Evolutionary conservation across 768 basidiomycete species (phyloP).

Genomic region (Sarcodon aspratus): DNA sequence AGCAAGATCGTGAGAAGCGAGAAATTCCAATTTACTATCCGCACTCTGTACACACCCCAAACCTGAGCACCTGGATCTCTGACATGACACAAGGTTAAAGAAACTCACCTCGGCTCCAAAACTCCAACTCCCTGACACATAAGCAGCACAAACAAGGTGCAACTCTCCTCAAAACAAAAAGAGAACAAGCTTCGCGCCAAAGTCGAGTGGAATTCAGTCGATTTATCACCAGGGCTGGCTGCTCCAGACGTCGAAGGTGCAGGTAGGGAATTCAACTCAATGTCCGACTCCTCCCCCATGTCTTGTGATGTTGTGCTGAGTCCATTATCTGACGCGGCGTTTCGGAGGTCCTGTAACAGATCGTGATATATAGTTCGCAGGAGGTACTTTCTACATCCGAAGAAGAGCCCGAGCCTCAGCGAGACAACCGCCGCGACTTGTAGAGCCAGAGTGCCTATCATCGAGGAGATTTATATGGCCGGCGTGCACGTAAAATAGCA

Average conservation of each 20-base stretch:
- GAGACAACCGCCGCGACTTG: not conserved
- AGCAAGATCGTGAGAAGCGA: conserved; percentile 52
- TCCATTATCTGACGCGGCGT: conserved; percentile 5
- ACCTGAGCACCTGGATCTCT: not conserved
- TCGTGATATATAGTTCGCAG: conserved; percentile 48
- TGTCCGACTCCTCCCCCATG: conserved; percentile 5
- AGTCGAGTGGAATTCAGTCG: conserved; percentile 31
- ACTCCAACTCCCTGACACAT: conserved; percentile 56
- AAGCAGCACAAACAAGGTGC: conserved; percentile 58
- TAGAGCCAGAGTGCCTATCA: no score
- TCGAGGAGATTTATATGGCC: no score
- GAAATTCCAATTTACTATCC: conserved; percentile 56
- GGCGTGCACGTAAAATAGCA: no score
- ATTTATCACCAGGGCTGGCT: not conserved
- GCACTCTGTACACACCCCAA: conserved; percentile 32
- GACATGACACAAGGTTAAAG: not conserved
- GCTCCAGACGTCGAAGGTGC: conserved; percentile 16
- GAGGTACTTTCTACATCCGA: conserved; percentile 48
- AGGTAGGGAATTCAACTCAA: conserved; percentile 31
- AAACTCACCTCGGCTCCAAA: conserved; percentile 42
- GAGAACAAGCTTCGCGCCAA: conserved; percentile 54
- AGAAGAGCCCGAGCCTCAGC: conserved; percentile 37
- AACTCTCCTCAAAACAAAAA: conserved; percentile 64
- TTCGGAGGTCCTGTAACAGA: conserved; percentile 26
- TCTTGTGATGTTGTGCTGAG: conserved; percentile 1